Evolutionary conservation across 2,329 filamentous ascomycete genomes (phyloP).

Genomic region (Phyllachora maydis): DNA sequence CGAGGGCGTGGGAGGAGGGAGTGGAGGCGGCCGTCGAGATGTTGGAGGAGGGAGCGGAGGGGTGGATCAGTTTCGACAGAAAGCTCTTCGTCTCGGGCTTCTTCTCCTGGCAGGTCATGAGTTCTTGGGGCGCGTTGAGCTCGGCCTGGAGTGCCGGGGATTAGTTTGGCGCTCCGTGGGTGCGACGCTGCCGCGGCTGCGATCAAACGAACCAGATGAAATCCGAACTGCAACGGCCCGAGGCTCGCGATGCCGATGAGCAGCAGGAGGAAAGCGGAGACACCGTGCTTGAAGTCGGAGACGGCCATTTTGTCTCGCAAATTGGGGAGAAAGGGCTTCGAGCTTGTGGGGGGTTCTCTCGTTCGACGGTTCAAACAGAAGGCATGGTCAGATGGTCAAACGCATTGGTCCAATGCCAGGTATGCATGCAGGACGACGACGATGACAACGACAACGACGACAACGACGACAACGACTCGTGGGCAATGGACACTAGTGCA

Average conservation of each 20-base stretch:
- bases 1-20: slow-evolving; percentile 18
- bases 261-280: slow-evolving; percentile 67
- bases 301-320: too few relatives aligned
- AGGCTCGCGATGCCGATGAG: slow-evolving; percentile 59
- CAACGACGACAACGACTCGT: too few relatives aligned
- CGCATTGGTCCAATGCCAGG: too few relatives aligned
- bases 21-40: slow-evolving; percentile 7
- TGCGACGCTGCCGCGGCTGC: not conserved
- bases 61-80: slow-evolving; percentile 17
- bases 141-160: slow-evolving; percentile 41
- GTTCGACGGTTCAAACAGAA: too few relatives aligned
- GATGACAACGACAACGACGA: too few relatives aligned
- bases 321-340: too few relatives aligned
- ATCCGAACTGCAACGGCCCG: slow-evolving; percentile 85
- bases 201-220: slow-evolving; percentile 18
- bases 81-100: not conserved
- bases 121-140: slow-evolving; percentile 84
- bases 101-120: slow-evolving; percentile 62
- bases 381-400: too few relatives aligned
- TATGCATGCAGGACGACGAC: too few relatives aligned
- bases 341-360: too few relatives aligned
- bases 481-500: too few relatives aligned
- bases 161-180: not conserved
- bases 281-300: too few relatives aligned
- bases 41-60: slow-evolving; percentile 5